Base-by-base conservation (phyloP, 169 alveolate genomes). In the Pseudocohnilembus persalinus region DNA sequence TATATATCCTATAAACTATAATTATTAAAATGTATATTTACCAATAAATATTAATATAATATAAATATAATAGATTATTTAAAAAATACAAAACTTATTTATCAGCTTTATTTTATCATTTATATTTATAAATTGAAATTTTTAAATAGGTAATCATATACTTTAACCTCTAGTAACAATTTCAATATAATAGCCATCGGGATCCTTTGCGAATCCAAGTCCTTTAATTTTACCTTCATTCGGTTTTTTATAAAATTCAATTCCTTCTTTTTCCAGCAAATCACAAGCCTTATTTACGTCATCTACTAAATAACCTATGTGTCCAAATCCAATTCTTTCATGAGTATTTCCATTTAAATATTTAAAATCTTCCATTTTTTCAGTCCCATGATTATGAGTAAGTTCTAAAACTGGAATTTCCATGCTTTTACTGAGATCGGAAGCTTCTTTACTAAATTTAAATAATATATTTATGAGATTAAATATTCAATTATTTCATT, bases 121-220 rank as follows among this genome's bases (percentile, higher is more conserved):
- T n/a, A n/a, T n/a, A n/a, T n/a, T n/a, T n/a, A n/a, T n/a, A n/a
- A n/a, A n/a, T n/a, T n/a, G n/a, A n/a, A n/a, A n/a, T n/a, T n/a
- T n/a, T n/a, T n/a, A n/a, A n/a, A n/a, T n/a, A n/a, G n/a, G n/a
- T n/a, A n/a, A n/a, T n/a, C n/a, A n/a, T n/a, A n/a, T n/a, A n/a
- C n/a, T n/a, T n/a, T n/a, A n/a, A n/a, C 49, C 30, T 29, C 95
- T 77, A 74, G 83, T 75, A 4, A 78, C 93, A 63, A 94, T 83
- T 88, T 90, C 96, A 24, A 94, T 83, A 95, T 95, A 90, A 78
- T 94, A 94, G 16, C 94, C 92, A 75, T 94, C 92, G 34, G 97
- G 97, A 72, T 94, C 97, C 83, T 89, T 65, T 29, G 93, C 95
- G 79, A 94, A 94, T 30, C 93, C 97, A 29, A 94, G 87, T 72